Base-by-base conservation (phyloP, 805 yeast genomes). In the Isabelozyma rhagii region DNA sequence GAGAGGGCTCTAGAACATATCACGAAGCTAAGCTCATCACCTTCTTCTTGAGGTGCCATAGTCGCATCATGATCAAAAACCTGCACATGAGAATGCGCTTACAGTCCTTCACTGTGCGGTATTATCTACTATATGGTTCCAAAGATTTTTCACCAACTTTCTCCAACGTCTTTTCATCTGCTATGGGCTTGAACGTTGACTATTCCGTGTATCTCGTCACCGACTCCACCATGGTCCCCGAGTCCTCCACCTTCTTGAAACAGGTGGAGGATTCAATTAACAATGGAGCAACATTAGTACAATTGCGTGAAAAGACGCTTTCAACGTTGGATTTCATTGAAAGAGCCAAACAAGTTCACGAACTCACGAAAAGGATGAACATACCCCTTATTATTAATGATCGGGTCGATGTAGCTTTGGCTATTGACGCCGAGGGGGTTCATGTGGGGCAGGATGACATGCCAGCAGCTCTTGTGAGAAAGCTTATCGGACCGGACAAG, bases 401-500 rank as follows among this genome's bases (percentile, higher is more conserved):
- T 60, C 71, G 97, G 46, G 78, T 89, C 2, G 97, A 91, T 61
- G 89, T 92, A 10, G 97, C 97, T 0, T 69, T 92, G 42, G 97
- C 97, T 0, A 76, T 89, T 49, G 94, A 80, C 56, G 96, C 96
- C 2, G 97, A 89, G 54, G 96, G 96, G 36, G 85, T 92, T 8
- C 97, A 91, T 69, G 89, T 91, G 17, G 97, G 97, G 0, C 97
- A 91, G 64, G 91, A 85, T 47, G 97, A 91, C 62, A 88, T 91
- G 89, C 78, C 79, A 9, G 82, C 82, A 1, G 58, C 58, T 1
- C 57, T 76, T 39, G 94, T 82, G 1, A 68, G 97, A 38, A 60
- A 71, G 57, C 60, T 89, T 31, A 66, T 90, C 10, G 97, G 97
- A 0, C 81, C 84, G 0, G 77, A 81, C 49, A 89, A 86, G 67